These are phyloP conservation scores for Xylariaceae sp. DNA, from an alignment of 2,329 filamentous ascomycete species.

Conservation along the genomic window DNA sequence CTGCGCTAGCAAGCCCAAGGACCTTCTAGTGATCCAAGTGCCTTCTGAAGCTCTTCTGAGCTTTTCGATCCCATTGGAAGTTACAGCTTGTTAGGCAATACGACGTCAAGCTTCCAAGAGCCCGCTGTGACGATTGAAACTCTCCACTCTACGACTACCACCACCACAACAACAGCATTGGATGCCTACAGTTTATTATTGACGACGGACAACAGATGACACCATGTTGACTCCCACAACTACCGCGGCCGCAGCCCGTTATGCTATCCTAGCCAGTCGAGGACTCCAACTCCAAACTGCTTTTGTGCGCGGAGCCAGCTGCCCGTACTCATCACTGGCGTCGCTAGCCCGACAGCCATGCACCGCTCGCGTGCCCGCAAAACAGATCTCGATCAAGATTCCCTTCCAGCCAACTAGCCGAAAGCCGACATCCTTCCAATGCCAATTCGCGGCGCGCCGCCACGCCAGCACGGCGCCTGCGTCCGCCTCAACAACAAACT, in stretches of 20 bases:
- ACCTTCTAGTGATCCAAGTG: constrained; percentile 14
- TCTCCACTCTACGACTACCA: constrained; percentile 22
- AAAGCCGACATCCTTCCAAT: constrained; percentile 28
- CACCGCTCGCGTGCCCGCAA: constrained; percentile 26
- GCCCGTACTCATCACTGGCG: constrained; percentile 31
- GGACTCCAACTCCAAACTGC: constrained; percentile 38
- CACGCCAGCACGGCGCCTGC: constrained; percentile 29
- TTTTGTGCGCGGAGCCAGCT: constrained; percentile 34
- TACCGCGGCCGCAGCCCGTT: constrained; percentile 36
- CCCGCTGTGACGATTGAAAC: constrained; percentile 16
- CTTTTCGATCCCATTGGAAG: constrained; percentile 20
- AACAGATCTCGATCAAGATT: constrained; percentile 27
- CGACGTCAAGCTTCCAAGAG: constrained; percentile 28
- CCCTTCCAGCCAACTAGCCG: constrained; percentile 20
- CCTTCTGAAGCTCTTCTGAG: constrained; percentile 23
- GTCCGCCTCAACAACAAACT: constrained; percentile 34
- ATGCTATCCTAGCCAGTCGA: constrained; percentile 37
- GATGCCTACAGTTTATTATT: constrained; percentile 8
- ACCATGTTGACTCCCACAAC: constrained; percentile 38
- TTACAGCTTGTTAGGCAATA: constrained; percentile 11
- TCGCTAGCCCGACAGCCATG: constrained; percentile 35
- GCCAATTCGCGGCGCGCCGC: constrained; percentile 35
- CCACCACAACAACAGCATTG: not conserved
- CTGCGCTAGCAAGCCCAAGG: not conserved
- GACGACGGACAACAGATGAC: constrained; percentile 10